phyloP scores from a whole-genome alignment of 768 basidiomycete species.

The Mrakia blollopis region DNA sequence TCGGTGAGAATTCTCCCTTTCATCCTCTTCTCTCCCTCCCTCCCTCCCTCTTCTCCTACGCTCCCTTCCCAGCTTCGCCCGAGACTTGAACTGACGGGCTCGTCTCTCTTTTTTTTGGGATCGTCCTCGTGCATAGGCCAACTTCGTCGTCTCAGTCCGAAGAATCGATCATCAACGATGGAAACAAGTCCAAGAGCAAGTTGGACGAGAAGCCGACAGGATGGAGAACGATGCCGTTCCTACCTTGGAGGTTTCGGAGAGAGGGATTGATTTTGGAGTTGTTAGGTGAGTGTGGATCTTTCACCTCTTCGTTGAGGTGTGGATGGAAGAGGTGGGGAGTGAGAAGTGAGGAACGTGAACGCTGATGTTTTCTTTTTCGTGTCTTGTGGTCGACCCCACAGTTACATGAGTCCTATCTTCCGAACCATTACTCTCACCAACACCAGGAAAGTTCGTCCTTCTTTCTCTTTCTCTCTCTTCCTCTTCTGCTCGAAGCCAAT shows the following conservation, averaged over 20 bases:
- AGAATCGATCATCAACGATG: background rate
- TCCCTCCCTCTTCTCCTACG: background rate
- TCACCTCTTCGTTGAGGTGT: background rate
- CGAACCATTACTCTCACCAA: background rate
- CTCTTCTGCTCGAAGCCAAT: too few relatives aligned
- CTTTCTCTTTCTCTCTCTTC: background rate
- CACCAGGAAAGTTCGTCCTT: background rate
- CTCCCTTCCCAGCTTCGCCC: background rate
- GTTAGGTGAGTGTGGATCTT: background rate
- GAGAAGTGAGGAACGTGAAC: background rate
- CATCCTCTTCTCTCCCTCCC: background rate
- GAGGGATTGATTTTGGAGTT: background rate
- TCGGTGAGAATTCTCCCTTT: constrained; percentile 5
- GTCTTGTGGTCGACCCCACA: background rate
- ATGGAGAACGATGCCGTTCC: constrained; percentile 13
- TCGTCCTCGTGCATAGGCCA: background rate
- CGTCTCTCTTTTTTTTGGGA: too few relatives aligned
- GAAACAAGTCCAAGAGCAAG: constrained; percentile 3
- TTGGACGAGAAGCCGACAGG: constrained; percentile 2
- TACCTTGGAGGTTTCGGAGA: background rate
- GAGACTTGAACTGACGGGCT: background rate
- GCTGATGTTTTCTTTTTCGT: background rate
- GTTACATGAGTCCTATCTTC: background rate
- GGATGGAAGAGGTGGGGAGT: too few relatives aligned
- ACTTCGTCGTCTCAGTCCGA: background rate